Conservation (phyloP, 2,329 filamentous ascomycete genomes). For the Aureobasidium uvarum region DNA sequence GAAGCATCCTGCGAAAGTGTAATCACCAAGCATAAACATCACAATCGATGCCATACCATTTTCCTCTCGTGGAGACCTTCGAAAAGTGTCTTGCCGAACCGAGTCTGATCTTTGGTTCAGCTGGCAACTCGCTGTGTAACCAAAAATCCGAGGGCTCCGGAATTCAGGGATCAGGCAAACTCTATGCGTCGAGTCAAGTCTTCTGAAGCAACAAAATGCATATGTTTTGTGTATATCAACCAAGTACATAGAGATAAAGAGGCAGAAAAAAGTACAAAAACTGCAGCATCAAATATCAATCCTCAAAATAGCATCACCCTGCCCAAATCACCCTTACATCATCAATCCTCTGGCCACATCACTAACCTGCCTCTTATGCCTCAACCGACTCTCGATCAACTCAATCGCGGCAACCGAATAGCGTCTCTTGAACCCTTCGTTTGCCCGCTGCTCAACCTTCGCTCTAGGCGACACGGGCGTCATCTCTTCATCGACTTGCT, state of each 20-base stretch:
- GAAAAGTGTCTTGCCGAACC: too few relatives aligned
- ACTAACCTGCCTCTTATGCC: slow-evolving; percentile 10
- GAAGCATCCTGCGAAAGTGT: slow-evolving; percentile 11
- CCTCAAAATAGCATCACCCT: background rate
- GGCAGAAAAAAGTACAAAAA: background rate
- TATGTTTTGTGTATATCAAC: background rate
- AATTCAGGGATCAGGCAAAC: too few relatives aligned
- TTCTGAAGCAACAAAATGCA: background rate
- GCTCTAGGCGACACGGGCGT: slow-evolving; percentile 3
- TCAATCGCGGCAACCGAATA: slow-evolving; percentile 35
- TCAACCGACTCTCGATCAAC: slow-evolving; percentile 31
- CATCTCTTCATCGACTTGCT: background rate
- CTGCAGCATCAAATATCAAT: too few relatives aligned
- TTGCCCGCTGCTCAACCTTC: background rate
- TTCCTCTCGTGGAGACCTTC: background rate
- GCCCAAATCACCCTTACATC: background rate
- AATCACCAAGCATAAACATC: background rate
- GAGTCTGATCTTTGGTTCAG: too few relatives aligned
- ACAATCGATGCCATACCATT: background rate
- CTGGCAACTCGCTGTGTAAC: too few relatives aligned
- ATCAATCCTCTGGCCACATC: background rate
- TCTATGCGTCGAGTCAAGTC: too few relatives aligned
- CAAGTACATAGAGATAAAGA: background rate
- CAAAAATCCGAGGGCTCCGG: too few relatives aligned
- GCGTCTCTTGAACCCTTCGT: slow-evolving; percentile 31